Percentiles rank a stretch among this genome's conserved stretches.
phyloP scores from a whole-genome alignment of 768 basidiomycete species.

The Boletus insuetus region DNA sequence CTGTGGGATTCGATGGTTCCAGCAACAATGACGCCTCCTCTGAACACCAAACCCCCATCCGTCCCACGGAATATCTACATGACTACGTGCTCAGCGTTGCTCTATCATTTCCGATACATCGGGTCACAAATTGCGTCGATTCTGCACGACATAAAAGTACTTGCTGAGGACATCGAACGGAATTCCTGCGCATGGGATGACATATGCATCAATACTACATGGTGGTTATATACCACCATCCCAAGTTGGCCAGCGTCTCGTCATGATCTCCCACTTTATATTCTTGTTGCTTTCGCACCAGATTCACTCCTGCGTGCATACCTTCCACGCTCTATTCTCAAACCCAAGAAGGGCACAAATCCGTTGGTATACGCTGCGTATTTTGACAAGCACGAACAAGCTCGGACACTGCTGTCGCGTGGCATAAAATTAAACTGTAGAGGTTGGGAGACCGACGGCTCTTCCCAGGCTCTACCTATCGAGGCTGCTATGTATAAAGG shows the following conservation, averaged over 20 bases:
- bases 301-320: background rate
- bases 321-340: background rate
- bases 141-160: background rate
- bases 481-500: background rate
- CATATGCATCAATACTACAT: background rate
- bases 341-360: conserved; percentile 1
- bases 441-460: background rate
- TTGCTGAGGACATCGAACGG: background rate
- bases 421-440: background rate
- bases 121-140: background rate
- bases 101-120: background rate
- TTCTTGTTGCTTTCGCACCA: background rate
- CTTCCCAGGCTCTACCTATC: background rate
- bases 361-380: conserved; percentile 3
- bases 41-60: background rate
- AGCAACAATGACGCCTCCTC: background rate
- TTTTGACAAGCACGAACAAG: background rate
- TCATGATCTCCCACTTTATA: conserved; percentile 1
- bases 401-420: background rate
- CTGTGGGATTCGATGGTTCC: background rate
- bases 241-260: background rate
- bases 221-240: too few species aligned
- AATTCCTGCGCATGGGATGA: background rate
- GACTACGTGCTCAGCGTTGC: background rate
- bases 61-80: background rate